These are phyloP conservation scores for Aspergillus uvarum DNA, from an alignment of 2,329 filamentous ascomycete species.

Conservation along the genomic window DNA sequence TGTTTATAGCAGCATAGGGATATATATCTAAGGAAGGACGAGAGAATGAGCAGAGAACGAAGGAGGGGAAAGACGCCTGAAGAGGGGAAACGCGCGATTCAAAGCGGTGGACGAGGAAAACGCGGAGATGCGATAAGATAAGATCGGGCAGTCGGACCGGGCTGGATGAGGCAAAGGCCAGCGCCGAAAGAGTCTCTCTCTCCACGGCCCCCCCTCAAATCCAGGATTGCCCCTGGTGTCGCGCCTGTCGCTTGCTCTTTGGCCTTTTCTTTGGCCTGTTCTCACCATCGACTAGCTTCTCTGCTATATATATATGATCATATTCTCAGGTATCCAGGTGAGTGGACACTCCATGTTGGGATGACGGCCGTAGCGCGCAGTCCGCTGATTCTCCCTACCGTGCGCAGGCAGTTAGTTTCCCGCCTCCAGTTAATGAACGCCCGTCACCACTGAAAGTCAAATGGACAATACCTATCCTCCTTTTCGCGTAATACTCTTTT, in stretches of 20 bases:
- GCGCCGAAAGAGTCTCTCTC: slow-evolving; percentile 18
- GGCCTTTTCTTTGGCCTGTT: neutral
- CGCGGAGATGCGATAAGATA: slow-evolving; percentile 41
- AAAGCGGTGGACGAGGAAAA: slow-evolving; percentile 17
- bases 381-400: slow-evolving; percentile 23
- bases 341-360: slow-evolving; percentile 3
- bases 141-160: slow-evolving; percentile 23
- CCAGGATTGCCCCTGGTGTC: slow-evolving; percentile 8
- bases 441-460: slow-evolving; percentile 11
- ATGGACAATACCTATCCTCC: slow-evolving; percentile 8
- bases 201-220: slow-evolving; percentile 3
- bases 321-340: slow-evolving; percentile 10
- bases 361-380: slow-evolving; percentile 6
- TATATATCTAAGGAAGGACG: neutral
- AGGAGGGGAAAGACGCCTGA: slow-evolving; percentile 8
- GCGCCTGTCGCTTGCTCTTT: slow-evolving; percentile 6
- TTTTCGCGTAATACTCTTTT: slow-evolving; percentile 8
- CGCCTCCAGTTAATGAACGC: slow-evolving; percentile 15
- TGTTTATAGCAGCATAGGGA: neutral
- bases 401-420: slow-evolving; percentile 7
- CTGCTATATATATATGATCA: slow-evolving; percentile 10
- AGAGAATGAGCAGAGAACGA: neutral
- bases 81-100: slow-evolving; percentile 4
- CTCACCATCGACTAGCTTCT: neutral
- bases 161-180: slow-evolving; percentile 11